These are phyloP conservation scores for Paracamarosporium sp. DNA, from an alignment of 2,329 filamentous ascomycete genomes.

Conservation along the genomic window DNA sequence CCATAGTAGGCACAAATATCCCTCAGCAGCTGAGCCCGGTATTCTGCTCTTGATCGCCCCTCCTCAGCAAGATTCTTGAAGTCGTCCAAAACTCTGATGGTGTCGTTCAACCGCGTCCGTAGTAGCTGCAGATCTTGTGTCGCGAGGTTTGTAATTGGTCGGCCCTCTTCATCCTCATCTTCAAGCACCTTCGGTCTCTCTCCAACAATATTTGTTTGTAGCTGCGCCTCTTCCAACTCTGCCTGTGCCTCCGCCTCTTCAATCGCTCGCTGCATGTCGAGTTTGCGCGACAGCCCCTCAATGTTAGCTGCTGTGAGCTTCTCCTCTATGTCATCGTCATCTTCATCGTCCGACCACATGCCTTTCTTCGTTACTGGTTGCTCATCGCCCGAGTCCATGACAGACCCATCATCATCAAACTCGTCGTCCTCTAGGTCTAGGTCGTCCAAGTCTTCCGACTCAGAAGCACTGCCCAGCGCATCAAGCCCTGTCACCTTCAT, in stretches of 20 bases:
- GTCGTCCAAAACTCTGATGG: slow-evolving; percentile 87
- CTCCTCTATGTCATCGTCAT: slow-evolving; percentile 89
- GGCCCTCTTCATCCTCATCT: slow-evolving; percentile 66
- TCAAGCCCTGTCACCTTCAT: slow-evolving; percentile 48
- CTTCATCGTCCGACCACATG: slow-evolving; percentile 97
- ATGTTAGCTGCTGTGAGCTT: slow-evolving; percentile 95
- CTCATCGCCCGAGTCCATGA: slow-evolving; percentile 69
- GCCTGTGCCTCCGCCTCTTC: slow-evolving; percentile 84
- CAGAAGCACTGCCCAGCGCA: slow-evolving; percentile 46
- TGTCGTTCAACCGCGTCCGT: slow-evolving; percentile 88
- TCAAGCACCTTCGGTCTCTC: slow-evolving; percentile 73
- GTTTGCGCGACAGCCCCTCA: slow-evolving; percentile 82
- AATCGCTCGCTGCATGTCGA: slow-evolving; percentile 78
- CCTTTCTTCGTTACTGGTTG: slow-evolving; percentile 54
- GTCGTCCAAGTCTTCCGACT: slow-evolving; percentile 44
- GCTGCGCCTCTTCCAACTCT: slow-evolving; percentile 81
- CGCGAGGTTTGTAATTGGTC: slow-evolving; percentile 68
- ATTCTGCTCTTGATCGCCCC: slow-evolving; percentile 83
- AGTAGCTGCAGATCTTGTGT: slow-evolving; percentile 85
- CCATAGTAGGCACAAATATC: slow-evolving; percentile 97
- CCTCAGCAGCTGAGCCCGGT: slow-evolving; percentile 83
- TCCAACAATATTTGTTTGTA: slow-evolving; percentile 92
- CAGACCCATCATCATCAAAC: slow-evolving; percentile 48
- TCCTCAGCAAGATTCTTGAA: slow-evolving; percentile 82
- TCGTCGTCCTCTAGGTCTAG: slow-evolving; percentile 50